These are phyloP conservation scores for Amphicarpaea edgeworthii DNA, from an alignment of 306 rosid genomes.

Conservation along the genomic window DNA sequence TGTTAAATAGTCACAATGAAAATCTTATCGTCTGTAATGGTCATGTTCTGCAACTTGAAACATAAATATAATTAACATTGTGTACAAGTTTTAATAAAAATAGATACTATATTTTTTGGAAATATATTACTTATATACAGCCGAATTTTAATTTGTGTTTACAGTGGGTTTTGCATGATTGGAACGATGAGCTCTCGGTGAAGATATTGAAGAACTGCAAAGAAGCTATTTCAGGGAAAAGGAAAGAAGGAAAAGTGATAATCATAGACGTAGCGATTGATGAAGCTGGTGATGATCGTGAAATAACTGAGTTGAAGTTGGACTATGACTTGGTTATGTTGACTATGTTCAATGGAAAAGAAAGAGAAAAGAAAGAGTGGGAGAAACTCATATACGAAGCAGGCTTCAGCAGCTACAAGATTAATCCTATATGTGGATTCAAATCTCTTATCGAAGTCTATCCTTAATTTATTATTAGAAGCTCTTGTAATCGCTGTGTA, in stretches of 20 bases:
- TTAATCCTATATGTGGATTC: constrained; percentile 48
- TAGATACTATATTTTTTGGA: no score
- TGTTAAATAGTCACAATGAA: no score
- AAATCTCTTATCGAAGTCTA: constrained; percentile 67
- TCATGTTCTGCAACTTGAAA: no score
- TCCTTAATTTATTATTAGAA: constrained; percentile 44
- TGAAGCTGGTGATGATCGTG: constrained; percentile 37
- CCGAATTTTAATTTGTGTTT: background rate
- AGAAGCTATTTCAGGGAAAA: constrained; percentile 53
- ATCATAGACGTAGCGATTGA: constrained; percentile 63
- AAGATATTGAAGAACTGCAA: constrained; percentile 61
- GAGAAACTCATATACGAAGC: constrained; percentile 57
- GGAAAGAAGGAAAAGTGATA: constrained; percentile 57
- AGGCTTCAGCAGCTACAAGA: constrained; percentile 59
- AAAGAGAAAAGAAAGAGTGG: constrained; percentile 61
- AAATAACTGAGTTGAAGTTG: constrained; percentile 51
- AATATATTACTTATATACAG: no score
- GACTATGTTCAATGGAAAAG: constrained; percentile 45
- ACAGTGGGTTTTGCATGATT: constrained; percentile 54
- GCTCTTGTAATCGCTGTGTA: background rate
- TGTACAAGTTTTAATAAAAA: no score
- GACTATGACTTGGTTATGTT: constrained; percentile 62
- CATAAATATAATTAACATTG: no score
- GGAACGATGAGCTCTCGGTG: constrained; percentile 55
- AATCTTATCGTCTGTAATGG: no score